Conservation (phyloP, 2,329 filamentous ascomycete genomes). For the Ustilaginoidea virens region DNA sequence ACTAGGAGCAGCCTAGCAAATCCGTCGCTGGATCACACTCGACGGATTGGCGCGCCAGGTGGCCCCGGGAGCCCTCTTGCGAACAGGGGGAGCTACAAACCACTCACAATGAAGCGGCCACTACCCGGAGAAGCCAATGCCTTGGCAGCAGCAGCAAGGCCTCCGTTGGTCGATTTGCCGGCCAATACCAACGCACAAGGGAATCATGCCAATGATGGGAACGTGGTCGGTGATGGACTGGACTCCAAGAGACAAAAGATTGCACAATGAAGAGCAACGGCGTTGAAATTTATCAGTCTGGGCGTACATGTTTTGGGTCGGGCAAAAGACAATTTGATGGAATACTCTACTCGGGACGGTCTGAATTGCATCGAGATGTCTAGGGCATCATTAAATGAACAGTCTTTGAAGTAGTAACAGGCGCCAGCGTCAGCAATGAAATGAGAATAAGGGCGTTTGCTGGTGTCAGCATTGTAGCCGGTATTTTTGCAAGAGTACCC, state of each 20-base stretch:
- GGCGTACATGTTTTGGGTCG: constrained; percentile 10
- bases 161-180: constrained; percentile 35
- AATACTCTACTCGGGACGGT: too few species aligned
- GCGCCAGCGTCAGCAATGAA: neutral
- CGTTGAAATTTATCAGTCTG: constrained; percentile 4
- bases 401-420: neutral
- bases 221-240: constrained; percentile 11
- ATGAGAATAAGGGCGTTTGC: too few species aligned
- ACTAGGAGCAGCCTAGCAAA: constrained; percentile 30
- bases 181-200: constrained; percentile 22
- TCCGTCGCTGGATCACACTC: constrained; percentile 35
- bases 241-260: constrained; percentile 39
- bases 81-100: constrained; percentile 43
- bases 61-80: constrained; percentile 38
- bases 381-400: too few species aligned
- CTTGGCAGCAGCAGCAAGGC: constrained; percentile 15
- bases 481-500: too few species aligned
- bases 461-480: too few species aligned
- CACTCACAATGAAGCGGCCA: constrained; percentile 42
- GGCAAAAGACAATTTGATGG: neutral
- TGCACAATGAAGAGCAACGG: neutral
- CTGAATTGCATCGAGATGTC: too few species aligned
- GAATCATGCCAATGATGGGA: constrained; percentile 3
- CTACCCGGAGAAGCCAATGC: constrained; percentile 14
- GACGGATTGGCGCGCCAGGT: constrained; percentile 44